Percentiles rank a stretch among this genome's conserved stretches.
phyloP scores from a whole-genome alignment of 345 rosid species.

The Punica granatum region DNA sequence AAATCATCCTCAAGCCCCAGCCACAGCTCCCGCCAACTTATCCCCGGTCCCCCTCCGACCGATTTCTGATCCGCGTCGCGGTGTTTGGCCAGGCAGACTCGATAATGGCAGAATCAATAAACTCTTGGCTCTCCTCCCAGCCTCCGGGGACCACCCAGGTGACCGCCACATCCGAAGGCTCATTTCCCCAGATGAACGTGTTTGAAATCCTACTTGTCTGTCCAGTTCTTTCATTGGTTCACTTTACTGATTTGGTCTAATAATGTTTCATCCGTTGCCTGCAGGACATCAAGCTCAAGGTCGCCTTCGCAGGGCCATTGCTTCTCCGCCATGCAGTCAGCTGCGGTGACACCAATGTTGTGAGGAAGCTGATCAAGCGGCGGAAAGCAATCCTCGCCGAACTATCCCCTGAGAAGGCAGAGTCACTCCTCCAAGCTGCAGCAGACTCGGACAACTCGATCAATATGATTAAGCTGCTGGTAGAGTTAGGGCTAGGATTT shows the following conservation, averaged over 20 bases:
- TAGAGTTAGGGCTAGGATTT: constrained; percentile 32
- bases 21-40: constrained; percentile 34
- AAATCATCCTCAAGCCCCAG: constrained; percentile 51
- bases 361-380: constrained; percentile 36
- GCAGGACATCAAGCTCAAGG: constrained; percentile 47
- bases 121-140: constrained; percentile 23
- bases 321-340: constrained; percentile 49
- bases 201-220: background rate
- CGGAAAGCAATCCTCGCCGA: constrained; percentile 27
- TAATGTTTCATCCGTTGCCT: background rate
- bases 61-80: constrained; percentile 43
- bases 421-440: constrained; percentile 36
- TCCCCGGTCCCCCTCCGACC: constrained; percentile 55
- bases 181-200: background rate
- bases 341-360: constrained; percentile 27
- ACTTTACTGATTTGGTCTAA: background rate
- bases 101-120: constrained; percentile 12
- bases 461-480: constrained; percentile 35
- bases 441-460: constrained; percentile 29
- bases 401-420: constrained; percentile 25
- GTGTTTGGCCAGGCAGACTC: constrained; percentile 1
- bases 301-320: constrained; percentile 42
- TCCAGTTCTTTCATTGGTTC: background rate
- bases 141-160: constrained; percentile 11
- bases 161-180: background rate